Evolutionary conservation across 2,329 filamentous ascomycete genomes (phyloP).

Genomic region (Zelopaecilomyces penicillatus): DNA sequence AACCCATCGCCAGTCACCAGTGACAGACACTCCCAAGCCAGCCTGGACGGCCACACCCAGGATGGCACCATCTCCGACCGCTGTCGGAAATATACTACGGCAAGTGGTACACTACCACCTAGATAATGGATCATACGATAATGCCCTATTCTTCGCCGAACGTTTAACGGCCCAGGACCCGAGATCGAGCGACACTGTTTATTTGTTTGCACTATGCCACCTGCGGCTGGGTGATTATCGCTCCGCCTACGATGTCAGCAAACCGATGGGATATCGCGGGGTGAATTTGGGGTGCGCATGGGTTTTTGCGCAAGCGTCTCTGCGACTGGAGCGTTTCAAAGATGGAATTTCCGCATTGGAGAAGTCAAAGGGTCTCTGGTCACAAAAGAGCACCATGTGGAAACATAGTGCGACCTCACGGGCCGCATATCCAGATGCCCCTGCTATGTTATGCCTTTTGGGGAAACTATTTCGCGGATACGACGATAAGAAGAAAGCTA

Average conservation of each 20-base stretch:
- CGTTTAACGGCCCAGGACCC: constrained; percentile 78
- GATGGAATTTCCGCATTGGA: constrained; percentile 81
- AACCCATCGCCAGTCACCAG: constrained; percentile 9
- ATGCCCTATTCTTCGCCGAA: constrained; percentile 89
- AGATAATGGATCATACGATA: constrained; percentile 82
- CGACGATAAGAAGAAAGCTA: constrained; percentile 74
- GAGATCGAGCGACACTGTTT: constrained; percentile 68
- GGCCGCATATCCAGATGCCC: constrained; percentile 70
- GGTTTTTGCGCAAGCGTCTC: constrained; percentile 82
- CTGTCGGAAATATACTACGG: constrained; percentile 44
- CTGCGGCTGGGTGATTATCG: constrained; percentile 74
- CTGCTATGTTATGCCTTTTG: constrained; percentile 73
- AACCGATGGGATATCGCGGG: constrained; percentile 60
- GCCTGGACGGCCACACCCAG: constrained; percentile 17
- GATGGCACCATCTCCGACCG: constrained; percentile 46
- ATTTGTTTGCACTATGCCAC: constrained; percentile 78
- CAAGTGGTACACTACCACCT: constrained; percentile 62
- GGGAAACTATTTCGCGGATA: constrained; percentile 81
- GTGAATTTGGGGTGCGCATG: constrained; percentile 80
- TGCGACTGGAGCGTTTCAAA: constrained; percentile 67
- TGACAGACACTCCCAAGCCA: constrained; percentile 1
- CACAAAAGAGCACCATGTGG: constrained; percentile 66
- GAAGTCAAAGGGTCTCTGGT: constrained; percentile 70
- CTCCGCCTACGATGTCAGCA: constrained; percentile 77
- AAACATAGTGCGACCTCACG: constrained; percentile 72